Conservation (phyloP, 2,329 filamentous ascomycete species). For the Leptosphaerulina australis region DNA sequence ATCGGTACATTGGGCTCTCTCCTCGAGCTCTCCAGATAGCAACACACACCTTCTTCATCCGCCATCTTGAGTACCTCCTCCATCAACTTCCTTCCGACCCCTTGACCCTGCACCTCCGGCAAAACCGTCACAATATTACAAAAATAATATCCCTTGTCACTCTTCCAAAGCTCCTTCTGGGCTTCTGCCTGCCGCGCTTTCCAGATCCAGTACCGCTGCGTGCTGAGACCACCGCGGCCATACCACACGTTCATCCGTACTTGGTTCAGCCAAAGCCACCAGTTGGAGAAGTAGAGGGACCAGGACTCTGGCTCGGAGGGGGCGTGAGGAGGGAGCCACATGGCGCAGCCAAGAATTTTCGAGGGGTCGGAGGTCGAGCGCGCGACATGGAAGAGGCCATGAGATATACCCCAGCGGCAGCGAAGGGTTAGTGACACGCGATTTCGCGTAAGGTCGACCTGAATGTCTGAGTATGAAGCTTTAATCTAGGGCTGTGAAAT, state of each 20-base stretch:
- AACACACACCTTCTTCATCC: constrained; percentile 67
- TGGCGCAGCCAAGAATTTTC: constrained; percentile 70
- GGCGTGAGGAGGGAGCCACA: constrained; percentile 69
- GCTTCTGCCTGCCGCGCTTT: constrained; percentile 68
- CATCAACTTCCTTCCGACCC: constrained; percentile 70
- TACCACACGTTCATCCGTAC: constrained; percentile 70
- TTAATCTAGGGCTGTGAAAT: constrained; percentile 8
- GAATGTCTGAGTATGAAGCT: constrained; percentile 9
- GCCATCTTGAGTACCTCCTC: constrained; percentile 66
- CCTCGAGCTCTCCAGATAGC: constrained; percentile 74
- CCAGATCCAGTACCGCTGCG: constrained; percentile 75
- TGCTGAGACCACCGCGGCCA: constrained; percentile 71
- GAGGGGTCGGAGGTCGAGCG: constrained; percentile 60
- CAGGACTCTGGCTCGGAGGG: constrained; percentile 60
- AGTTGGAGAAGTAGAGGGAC: constrained; percentile 66
- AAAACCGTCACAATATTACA: constrained; percentile 76
- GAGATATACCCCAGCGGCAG: constrained; percentile 72
- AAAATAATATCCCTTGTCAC: constrained; percentile 73
- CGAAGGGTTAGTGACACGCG: constrained; percentile 67
- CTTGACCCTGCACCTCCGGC: constrained; percentile 68
- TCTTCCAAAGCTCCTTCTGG: constrained; percentile 68
- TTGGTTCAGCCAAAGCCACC: constrained; percentile 70
- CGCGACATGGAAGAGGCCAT: constrained; percentile 72
- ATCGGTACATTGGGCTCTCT: constrained; percentile 72
- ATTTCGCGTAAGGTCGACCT: constrained; percentile 67